phyloP scores from a whole-genome alignment of 129 eudicot species.

The Chrysanthemum makinoi region DNA sequence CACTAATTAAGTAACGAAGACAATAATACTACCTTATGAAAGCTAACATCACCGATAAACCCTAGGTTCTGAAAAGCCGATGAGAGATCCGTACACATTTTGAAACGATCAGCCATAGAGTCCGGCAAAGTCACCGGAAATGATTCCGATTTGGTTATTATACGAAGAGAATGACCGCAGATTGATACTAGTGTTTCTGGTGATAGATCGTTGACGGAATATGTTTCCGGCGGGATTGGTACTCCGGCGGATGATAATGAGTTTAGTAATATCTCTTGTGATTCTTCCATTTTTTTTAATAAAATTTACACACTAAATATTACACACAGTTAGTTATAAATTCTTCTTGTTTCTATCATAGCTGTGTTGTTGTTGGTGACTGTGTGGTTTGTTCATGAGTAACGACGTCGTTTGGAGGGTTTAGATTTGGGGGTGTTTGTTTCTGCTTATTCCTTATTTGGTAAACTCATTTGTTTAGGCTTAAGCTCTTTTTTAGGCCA shows the following conservation, averaged over 20 bases:
- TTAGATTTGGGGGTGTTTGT: not conserved
- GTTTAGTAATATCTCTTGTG: constrained; percentile 53
- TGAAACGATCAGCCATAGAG: constrained; percentile 58
- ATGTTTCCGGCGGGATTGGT: constrained; percentile 45
- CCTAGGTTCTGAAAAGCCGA: constrained; percentile 49
- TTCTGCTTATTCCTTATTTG: no score
- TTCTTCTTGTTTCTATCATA: constrained; percentile 28
- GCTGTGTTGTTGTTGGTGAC: no score
- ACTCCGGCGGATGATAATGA: constrained; percentile 57
- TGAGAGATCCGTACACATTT: constrained; percentile 55
- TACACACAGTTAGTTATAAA: not conserved
- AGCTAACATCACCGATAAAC: constrained; percentile 53
- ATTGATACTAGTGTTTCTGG: constrained; percentile 47
- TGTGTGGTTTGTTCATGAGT: no score
- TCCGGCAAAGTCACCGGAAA: constrained; percentile 54
- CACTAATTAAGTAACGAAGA: no score
- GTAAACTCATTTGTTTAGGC: no score
- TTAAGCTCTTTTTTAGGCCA: no score
- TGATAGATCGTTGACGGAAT: constrained; percentile 42
- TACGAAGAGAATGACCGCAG: constrained; percentile 44
- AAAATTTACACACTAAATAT: not conserved
- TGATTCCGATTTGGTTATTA: constrained; percentile 37
- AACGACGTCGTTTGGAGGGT: constrained; percentile 8
- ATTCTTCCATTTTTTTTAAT: constrained; percentile 40
- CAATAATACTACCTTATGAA: constrained; percentile 48